phyloP scores from a whole-genome alignment of 2,329 filamentous ascomycete genomes.

The Trichophaea hybrida region DNA sequence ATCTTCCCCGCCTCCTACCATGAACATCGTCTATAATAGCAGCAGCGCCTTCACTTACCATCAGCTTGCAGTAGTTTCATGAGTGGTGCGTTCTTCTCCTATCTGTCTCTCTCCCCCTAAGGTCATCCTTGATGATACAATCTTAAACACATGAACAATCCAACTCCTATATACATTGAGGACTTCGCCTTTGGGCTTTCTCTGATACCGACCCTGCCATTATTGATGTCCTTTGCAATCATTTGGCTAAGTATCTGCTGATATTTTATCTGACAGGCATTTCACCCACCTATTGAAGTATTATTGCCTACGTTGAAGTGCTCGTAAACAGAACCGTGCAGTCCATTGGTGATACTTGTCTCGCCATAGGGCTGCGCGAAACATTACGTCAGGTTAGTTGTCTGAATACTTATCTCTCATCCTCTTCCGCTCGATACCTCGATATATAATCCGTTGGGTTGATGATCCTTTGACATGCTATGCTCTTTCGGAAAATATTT shows the following conservation, averaged over 20 bases:
- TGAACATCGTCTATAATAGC: too few species aligned
- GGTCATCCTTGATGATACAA: conserved; percentile 31
- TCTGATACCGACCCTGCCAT: conserved; percentile 8
- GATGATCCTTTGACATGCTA: conserved; percentile 25
- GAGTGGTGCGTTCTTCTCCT: not conserved
- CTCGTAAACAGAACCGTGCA: not conserved
- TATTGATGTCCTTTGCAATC: conserved; percentile 27
- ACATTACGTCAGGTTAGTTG: conserved; percentile 31
- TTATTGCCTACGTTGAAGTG: not conserved
- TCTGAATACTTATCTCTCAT: not conserved
- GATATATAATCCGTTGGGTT: conserved; percentile 17
- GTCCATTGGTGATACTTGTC: not conserved
- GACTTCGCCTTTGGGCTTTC: conserved; percentile 16
- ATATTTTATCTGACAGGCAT: not conserved
- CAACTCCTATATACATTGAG: conserved; percentile 33
- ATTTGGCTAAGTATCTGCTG: conserved; percentile 9
- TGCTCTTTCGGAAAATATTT: conserved; percentile 25
- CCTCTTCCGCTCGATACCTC: not conserved
- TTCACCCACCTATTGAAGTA: not conserved
- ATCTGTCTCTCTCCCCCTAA: conserved; percentile 2
- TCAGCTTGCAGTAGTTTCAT: not conserved
- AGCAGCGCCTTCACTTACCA: too few species aligned
- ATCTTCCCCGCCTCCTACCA: too few species aligned
- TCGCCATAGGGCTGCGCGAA: not conserved
- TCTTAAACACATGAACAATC: conserved; percentile 32